Base-by-base conservation (phyloP, 345 rosid genomes). In the Hypericum perforatum region DNA sequence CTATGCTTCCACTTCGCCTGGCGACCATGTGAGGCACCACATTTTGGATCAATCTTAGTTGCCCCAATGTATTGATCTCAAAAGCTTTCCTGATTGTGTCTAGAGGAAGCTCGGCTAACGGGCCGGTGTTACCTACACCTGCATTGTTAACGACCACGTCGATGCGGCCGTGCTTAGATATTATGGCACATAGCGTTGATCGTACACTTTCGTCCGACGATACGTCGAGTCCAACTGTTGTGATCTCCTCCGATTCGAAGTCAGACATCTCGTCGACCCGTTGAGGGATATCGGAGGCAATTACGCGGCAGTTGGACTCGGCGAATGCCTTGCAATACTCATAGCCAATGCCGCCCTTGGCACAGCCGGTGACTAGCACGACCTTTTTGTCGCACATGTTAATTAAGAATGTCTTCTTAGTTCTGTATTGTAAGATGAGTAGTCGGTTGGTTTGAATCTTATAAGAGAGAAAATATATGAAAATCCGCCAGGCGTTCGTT, bases 251-350 rank as follows among this genome's bases (percentile, higher is more conserved):
- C 0, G 71, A 62, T 39, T 14, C 39, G 12, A 78, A 70, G 13
- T 67, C 82, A 9, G 38, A 53, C 79, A 83, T 64, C 46, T 70
- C 82, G 3, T 57, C 41, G 39, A 63, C 38, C 7, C 81, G 76
- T 32, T 40, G 68, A 49, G 82, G 71, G 16, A 74, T 63, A 38
- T 84, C 82, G 0, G 84, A 62, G 16, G 86, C 85, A 29, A 74
- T 15, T 9, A 79, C 85, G 0, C n/a, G 79, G 66, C 89, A 77
- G 6, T 76, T 71, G 40, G 58, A 71, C 68, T 72, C 72, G 0
- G 79, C 76, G 43, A 83, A 76, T 49, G 84, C 91, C 67, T 63
- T 69, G 76, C 84, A 83, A 55, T 72, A 83, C 58, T 83, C 86
- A 16, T 68, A 74, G 47, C 86, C 86, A 12, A 80, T 83, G 60